Percentiles rank a stretch among this genome's conserved stretches.
phyloP scores from a whole-genome alignment of 345 rosid species.

The Nephelium lappaceum region DNA sequence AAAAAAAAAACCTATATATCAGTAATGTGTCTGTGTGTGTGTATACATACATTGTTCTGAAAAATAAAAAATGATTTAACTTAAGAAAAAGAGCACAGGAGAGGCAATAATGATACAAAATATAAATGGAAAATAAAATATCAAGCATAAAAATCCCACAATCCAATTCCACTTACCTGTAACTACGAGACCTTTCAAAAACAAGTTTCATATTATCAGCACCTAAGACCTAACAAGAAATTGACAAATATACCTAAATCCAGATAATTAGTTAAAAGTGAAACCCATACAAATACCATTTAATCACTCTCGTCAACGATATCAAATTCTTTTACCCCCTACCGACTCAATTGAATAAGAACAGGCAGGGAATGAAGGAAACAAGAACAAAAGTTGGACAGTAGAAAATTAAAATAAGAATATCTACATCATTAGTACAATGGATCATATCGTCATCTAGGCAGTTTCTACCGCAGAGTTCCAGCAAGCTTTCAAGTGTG shows the following conservation, averaged over 20 bases:
- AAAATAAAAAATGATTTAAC: too few species aligned
- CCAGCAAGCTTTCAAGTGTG: constrained; percentile 13
- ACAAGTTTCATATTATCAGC: neutral
- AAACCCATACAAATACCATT: neutral
- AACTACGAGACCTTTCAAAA: neutral
- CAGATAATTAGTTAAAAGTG: neutral
- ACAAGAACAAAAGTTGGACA: neutral
- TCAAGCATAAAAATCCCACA: neutral
- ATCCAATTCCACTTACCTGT: neutral
- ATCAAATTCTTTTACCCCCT: constrained; percentile 6
- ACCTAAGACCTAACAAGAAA: neutral
- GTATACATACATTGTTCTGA: too few species aligned
- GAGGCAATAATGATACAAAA: too few species aligned
- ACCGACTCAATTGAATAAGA: neutral
- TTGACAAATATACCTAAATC: neutral
- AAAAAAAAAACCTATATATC: too few species aligned
- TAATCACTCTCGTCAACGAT: neutral
- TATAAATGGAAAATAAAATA: neutral
- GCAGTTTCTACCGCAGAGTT: constrained; percentile 21
- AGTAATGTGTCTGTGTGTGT: too few species aligned
- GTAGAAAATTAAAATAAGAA: constrained; percentile 5
- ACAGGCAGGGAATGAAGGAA: too few species aligned
- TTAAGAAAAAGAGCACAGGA: too few species aligned
- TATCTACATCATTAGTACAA: constrained; percentile 28
- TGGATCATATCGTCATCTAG: constrained; percentile 19